These are phyloP conservation scores for Gossypium thurberi DNA, from an alignment of 345 rosid species.

Conservation along the genomic window DNA sequence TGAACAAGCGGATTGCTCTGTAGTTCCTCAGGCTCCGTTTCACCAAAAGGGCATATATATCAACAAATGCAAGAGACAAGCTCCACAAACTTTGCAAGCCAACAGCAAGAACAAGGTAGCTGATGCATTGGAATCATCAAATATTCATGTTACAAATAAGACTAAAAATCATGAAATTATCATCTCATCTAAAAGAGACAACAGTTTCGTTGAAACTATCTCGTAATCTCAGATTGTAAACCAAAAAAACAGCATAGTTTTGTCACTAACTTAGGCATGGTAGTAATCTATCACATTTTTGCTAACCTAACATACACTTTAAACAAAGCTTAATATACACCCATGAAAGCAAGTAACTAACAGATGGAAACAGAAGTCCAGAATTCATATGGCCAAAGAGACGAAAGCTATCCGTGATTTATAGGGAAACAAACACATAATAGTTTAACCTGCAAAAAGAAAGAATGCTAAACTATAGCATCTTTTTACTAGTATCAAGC, in stretches of 20 bases:
- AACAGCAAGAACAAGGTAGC: constrained; percentile 66
- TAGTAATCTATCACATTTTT: not conserved
- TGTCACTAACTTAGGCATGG: not conserved
- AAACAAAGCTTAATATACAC: not conserved
- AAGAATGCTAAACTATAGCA: not conserved
- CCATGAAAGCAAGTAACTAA: not conserved
- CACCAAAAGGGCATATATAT: constrained; percentile 62
- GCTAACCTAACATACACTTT: not conserved
- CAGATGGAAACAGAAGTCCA: not conserved
- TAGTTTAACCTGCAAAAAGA: not conserved
- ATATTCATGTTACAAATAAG: not conserved
- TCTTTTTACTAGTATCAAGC: not conserved
- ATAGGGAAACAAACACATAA: not conserved
- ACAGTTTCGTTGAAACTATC: not conserved
- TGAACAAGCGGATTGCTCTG: constrained; percentile 37
- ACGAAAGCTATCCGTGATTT: not conserved
- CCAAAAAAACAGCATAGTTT: not conserved
- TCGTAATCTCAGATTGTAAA: constrained; percentile 2
- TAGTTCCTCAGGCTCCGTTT: constrained; percentile 56
- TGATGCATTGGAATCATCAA: constrained; percentile 27
- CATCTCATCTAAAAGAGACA: not conserved
- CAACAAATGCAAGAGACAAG: constrained; percentile 50
- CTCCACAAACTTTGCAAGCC: constrained; percentile 77
- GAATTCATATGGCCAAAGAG: not conserved
- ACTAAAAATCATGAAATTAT: not conserved